Conservation (phyloP, 1,284 basidiomycete genomes). For the Ganoderma meredithae region DNA sequence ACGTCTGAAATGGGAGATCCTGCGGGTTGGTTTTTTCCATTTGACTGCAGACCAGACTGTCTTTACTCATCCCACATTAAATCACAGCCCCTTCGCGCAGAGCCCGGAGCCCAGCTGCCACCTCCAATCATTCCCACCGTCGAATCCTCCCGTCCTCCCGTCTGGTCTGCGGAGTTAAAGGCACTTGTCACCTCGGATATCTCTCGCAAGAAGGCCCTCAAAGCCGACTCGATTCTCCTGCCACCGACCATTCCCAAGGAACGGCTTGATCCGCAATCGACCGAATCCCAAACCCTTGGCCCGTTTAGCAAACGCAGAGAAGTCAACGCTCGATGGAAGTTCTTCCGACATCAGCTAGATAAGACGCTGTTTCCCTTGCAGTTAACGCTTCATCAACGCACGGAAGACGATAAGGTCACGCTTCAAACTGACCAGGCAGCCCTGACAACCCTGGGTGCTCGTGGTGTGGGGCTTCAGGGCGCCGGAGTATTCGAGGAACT, state of each 20-base stretch:
- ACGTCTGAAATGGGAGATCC: conserved; percentile 69
- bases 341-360: conserved; percentile 60
- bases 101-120: conserved; percentile 49
- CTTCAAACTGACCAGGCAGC: conserved; percentile 24
- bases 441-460: conserved; percentile 38
- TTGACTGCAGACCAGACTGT: not conserved
- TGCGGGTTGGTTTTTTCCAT: conserved; percentile 53
- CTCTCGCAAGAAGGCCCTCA: conserved; percentile 57
- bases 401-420: conserved; percentile 9
- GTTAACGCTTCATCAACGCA: conserved; percentile 37
- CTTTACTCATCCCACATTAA: conserved; percentile 17
- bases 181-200: conserved; percentile 63
- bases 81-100: conserved; percentile 59
- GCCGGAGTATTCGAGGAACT: conserved; percentile 55
- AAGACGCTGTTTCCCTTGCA: conserved; percentile 68
- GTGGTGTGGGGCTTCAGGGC: conserved; percentile 54
- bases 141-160: conserved; percentile 65
- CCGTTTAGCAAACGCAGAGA: conserved; percentile 74
- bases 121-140: conserved; percentile 58
- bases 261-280: conserved; percentile 62
- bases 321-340: conserved; percentile 76
- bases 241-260: conserved; percentile 62
- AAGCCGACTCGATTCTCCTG: conserved; percentile 46
- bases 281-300: conserved; percentile 67
- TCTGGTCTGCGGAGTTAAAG: conserved; percentile 65